These are phyloP conservation scores for Chrysosporium queenslandicum DNA, from an alignment of 2,329 filamentous ascomycete species.

Conservation along the genomic window DNA sequence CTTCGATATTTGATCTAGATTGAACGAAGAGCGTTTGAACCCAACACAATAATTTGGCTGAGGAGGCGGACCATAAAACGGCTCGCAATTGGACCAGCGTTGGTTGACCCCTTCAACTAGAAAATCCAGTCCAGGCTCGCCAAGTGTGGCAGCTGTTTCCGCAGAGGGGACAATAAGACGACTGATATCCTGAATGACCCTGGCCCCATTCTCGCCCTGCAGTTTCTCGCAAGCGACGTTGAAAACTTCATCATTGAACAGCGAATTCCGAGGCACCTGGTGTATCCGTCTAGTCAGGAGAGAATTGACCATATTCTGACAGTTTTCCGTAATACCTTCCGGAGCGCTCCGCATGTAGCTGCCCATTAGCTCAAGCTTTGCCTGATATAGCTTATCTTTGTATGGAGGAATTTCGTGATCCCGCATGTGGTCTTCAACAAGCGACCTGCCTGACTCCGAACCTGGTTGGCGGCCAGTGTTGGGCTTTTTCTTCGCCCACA, in stretches of 20 bases:
- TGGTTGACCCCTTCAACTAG: slow-evolving; percentile 18
- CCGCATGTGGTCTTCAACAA: not conserved
- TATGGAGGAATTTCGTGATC: slow-evolving; percentile 21
- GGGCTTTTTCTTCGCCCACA: not conserved
- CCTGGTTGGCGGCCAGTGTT: not conserved
- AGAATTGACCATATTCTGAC: too few relatives aligned
- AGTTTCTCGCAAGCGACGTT: slow-evolving; percentile 24
- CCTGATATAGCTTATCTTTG: slow-evolving; percentile 29
- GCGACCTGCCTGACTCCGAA: not conserved
- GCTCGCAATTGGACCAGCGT: slow-evolving; percentile 35
- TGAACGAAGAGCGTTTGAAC: slow-evolving; percentile 37
- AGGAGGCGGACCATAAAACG: slow-evolving; percentile 30
- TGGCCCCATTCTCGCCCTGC: slow-evolving; percentile 27
- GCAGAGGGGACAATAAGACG: slow-evolving; percentile 31
- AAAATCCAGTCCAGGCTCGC: slow-evolving; percentile 17
- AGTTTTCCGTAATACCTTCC: slow-evolving; percentile 23
- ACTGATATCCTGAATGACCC: slow-evolving; percentile 30
- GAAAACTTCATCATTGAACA: slow-evolving; percentile 32
- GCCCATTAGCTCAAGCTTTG: slow-evolving; percentile 33
- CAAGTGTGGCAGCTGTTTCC: slow-evolving; percentile 25
- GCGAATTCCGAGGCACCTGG: slow-evolving; percentile 24
- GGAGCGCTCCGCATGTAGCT: slow-evolving; percentile 33
- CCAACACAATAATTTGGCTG: slow-evolving; percentile 40
- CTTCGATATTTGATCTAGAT: slow-evolving; percentile 34
- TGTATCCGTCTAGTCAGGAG: slow-evolving; percentile 29